Percentiles rank a stretch among this genome's conserved stretches.
Evolutionary conservation across 1,139 yeast species (phyloP).

Genomic region (Sugiyamaella sp.): DNA sequence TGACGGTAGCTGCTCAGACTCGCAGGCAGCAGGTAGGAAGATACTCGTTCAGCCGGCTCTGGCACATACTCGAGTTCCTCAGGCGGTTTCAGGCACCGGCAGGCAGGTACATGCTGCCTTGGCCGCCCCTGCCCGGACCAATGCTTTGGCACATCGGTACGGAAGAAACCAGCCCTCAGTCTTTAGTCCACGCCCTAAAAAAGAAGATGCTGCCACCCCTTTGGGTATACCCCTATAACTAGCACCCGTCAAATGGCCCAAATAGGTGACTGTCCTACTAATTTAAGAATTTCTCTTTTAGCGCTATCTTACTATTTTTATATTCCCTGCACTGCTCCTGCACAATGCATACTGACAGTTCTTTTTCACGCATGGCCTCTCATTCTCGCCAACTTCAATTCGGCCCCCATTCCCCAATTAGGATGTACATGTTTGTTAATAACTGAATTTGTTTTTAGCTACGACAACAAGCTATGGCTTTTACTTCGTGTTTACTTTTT

Average conservation of each 20-base stretch:
- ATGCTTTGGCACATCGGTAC: too few relatives aligned
- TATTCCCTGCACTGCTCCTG: conserved; percentile 1
- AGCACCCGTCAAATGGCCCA: background rate
- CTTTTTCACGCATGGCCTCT: conserved; percentile 1
- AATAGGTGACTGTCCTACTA: conserved; percentile 4
- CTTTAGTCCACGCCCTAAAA: background rate
- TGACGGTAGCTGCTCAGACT: too few relatives aligned
- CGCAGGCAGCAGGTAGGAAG: too few relatives aligned
- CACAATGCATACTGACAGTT: background rate
- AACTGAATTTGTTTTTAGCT: background rate
- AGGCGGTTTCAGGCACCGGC: too few relatives aligned
- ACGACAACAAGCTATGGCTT: background rate
- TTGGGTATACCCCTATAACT: conserved; percentile 6
- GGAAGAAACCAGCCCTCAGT: background rate
- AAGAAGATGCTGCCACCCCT: background rate
- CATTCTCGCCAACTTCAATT: conserved; percentile 12
- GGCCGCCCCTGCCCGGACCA: too few relatives aligned
- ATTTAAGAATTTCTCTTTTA: background rate
- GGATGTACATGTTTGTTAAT: conserved; percentile 7
- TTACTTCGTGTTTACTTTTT: background rate
- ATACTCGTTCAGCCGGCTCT: too few relatives aligned
- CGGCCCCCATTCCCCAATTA: conserved; percentile 4
- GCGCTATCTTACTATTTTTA: conserved; percentile 11
- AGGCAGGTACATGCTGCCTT: too few relatives aligned
- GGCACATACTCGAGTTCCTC: too few relatives aligned